Conservation (phyloP, 768 basidiomycete species). For the Cystobasidium onofrii region DNA sequence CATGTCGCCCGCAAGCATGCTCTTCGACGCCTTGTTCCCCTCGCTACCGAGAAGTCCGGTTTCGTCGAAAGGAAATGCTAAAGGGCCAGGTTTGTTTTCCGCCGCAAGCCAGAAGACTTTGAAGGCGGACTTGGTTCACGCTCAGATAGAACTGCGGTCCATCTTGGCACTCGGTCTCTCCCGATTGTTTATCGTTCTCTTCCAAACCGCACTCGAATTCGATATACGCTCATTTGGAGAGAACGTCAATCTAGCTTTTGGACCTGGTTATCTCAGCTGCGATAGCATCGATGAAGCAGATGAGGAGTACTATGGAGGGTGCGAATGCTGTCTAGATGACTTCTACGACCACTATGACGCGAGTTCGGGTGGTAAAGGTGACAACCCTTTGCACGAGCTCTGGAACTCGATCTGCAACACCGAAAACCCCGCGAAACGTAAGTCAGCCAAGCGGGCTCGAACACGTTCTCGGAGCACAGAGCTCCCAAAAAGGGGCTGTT, state of each 20-base stretch:
- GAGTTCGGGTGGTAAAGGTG: not conserved
- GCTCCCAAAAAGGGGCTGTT: not conserved
- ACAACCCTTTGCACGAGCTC: slow-evolving; percentile 21
- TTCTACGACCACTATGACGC: slow-evolving; percentile 1
- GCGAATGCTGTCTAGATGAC: slow-evolving; percentile 29
- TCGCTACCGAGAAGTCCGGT: not conserved
- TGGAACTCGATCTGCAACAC: slow-evolving; percentile 5
- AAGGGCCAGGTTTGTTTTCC: not conserved
- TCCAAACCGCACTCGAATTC: slow-evolving; percentile 27
- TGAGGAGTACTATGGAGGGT: slow-evolving; percentile 26
- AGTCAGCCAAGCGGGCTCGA: slow-evolving; percentile 11
- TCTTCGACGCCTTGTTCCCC: slow-evolving; percentile 30
- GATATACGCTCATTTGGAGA: slow-evolving; percentile 27
- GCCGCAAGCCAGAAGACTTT: not conserved
- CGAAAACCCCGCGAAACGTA: slow-evolving; percentile 1
- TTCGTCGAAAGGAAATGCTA: not conserved
- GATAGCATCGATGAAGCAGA: slow-evolving; percentile 3
- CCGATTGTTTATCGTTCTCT: slow-evolving; percentile 28
- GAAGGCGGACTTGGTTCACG: slow-evolving; percentile 15
- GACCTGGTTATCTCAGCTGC: not conserved
- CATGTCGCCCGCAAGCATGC: slow-evolving; percentile 17
- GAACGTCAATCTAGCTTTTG: slow-evolving; percentile 28
- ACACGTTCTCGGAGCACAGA: not conserved
- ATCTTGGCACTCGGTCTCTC: slow-evolving; percentile 24
- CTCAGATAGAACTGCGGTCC: slow-evolving; percentile 20